Conservation (phyloP, 768 basidiomycete genomes). For the Ramaria rubella region DNA sequence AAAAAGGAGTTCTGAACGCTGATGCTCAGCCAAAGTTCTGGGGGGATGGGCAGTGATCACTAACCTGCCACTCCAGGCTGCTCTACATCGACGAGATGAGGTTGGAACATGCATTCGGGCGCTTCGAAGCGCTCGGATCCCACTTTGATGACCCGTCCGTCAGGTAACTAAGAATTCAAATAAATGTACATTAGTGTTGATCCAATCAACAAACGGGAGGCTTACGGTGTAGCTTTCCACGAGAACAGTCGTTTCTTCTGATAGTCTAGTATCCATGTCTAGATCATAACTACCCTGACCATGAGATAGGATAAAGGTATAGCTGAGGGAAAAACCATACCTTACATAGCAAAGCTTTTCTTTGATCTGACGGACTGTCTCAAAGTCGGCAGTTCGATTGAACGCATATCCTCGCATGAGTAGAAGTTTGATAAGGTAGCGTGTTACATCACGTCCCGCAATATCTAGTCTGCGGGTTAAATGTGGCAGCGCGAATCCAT, state of each 20-base stretch:
- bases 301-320: neutral
- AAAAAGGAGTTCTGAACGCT: conserved; percentile 81
- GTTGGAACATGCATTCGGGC: conserved; percentile 99
- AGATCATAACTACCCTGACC: conserved; percentile 71
- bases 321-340: conserved; percentile 34
- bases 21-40: neutral
- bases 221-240: conserved; percentile 94
- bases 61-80: conserved; percentile 92
- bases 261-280: conserved; percentile 86
- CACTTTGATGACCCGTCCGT: conserved; percentile 94
- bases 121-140: conserved; percentile 98
- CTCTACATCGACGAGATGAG: conserved; percentile 93
- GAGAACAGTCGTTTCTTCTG: conserved; percentile 93
- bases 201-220: neutral
- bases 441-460: conserved; percentile 95
- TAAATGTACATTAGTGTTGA: neutral
- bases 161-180: conserved; percentile 61
- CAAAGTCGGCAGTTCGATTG: conserved; percentile 98
- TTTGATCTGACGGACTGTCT: conserved; percentile 98
- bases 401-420: conserved; percentile 99
- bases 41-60: conserved; percentile 15
- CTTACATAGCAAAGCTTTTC: conserved; percentile 98
- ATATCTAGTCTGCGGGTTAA: conserved; percentile 93
- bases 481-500: conserved; percentile 93
- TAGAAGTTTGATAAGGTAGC: conserved; percentile 98